Evolutionary conservation across 202 grass and related monocot genomes (phyloP).

Genomic region (Musa balbisiana): DNA sequence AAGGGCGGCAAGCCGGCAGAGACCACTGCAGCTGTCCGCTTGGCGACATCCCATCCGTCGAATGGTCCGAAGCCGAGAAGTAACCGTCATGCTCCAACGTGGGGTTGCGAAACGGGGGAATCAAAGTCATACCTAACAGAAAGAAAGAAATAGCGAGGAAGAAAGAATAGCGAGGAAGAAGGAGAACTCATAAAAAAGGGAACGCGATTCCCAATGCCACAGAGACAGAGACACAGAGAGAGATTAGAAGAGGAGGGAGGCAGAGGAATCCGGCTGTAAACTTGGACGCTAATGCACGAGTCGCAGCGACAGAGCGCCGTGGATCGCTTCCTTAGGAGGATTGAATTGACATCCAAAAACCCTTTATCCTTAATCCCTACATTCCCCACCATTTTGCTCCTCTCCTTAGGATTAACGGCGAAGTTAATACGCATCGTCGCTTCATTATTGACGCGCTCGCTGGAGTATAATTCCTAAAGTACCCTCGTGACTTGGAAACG

Average conservation of each 20-base stretch:
- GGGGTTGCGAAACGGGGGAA: neutral
- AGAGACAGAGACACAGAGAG: too few species aligned
- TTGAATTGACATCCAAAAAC: neutral
- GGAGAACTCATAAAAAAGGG: neutral
- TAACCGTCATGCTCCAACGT: slow-evolving; percentile 35
- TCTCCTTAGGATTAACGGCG: neutral
- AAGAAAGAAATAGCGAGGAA: neutral
- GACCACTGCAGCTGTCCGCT: neutral
- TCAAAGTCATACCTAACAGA: neutral
- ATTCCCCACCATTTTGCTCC: too few species aligned
- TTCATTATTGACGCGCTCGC: too few species aligned
- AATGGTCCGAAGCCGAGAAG: slow-evolving; percentile 13
- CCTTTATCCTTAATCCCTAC: neutral
- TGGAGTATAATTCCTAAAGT: too few species aligned
- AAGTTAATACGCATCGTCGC: neutral
- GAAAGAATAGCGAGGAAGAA: neutral
- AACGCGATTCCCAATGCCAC: too few species aligned
- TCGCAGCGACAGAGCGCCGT: neutral
- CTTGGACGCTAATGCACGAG: slow-evolving; percentile 24
- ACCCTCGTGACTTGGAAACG: too few species aligned
- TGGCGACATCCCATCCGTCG: neutral
- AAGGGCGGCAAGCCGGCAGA: too few species aligned
- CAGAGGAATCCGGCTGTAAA: slow-evolving; percentile 33
- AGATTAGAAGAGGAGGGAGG: neutral
- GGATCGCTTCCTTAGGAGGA: slow-evolving; percentile 13